Evolutionary conservation across 345 rosid genomes (phyloP).

Genomic region (Pseudoturritis turrita): DNA sequence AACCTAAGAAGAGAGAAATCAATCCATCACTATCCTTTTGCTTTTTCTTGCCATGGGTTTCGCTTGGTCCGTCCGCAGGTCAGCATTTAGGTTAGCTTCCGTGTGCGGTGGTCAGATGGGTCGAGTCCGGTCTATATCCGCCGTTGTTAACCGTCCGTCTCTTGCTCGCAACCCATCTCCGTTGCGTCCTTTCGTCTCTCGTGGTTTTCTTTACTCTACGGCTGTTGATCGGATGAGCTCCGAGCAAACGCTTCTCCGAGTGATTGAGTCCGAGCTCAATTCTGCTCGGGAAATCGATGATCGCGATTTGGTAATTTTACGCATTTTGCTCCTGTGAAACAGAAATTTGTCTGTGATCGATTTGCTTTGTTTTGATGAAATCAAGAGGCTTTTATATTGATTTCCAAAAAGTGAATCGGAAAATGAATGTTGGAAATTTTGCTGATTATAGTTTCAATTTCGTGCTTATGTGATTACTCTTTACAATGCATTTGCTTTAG

Average conservation of each 20-base stretch:
- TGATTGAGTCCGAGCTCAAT: constrained; percentile 60
- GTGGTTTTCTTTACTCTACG: constrained; percentile 36
- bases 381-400: background rate
- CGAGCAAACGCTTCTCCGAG: constrained; percentile 53
- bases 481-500: background rate
- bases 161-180: constrained; percentile 16
- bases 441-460: background rate
- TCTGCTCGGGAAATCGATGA: constrained; percentile 51
- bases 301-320: constrained; percentile 33
- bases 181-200: constrained; percentile 20
- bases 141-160: constrained; percentile 30
- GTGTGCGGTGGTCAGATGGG: constrained; percentile 26
- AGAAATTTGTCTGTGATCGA: background rate
- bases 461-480: background rate
- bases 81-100: constrained; percentile 23
- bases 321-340: background rate
- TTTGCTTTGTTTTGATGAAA: background rate
- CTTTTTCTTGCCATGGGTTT: constrained; percentile 4
- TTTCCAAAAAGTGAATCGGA: background rate
- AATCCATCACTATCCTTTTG: background rate
- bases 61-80: constrained; percentile 11
- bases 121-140: constrained; percentile 32
- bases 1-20: background rate
- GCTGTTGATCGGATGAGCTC: constrained; percentile 37
- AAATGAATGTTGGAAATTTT: background rate